phyloP scores from a whole-genome alignment of 805 yeast species.

The Candida boidinii region DNA sequence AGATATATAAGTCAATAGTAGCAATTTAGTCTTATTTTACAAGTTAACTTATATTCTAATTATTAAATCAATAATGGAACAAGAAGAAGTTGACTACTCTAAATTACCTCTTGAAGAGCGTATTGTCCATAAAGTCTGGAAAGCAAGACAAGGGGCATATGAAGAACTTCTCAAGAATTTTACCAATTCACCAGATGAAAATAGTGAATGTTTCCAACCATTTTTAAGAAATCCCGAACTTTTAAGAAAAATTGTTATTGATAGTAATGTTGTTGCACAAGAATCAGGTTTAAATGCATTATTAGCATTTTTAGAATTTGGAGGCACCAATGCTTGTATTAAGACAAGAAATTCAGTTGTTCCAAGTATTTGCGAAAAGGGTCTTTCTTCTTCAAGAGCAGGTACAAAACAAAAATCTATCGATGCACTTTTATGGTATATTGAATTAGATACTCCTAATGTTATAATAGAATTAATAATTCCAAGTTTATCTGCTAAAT shows the following conservation, averaged over 20 bases:
- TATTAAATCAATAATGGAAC: too few species aligned
- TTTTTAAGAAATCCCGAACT: constrained; percentile 45
- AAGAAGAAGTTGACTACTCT: constrained; percentile 54
- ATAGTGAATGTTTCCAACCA: constrained; percentile 45
- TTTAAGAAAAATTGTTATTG: constrained; percentile 54
- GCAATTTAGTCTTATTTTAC: too few species aligned
- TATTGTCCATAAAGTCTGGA: constrained; percentile 71
- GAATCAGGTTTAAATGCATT: constrained; percentile 66
- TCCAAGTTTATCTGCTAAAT: constrained; percentile 51
- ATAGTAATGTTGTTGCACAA: constrained; percentile 85
- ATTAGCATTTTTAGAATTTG: constrained; percentile 44
- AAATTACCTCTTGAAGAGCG: constrained; percentile 59
- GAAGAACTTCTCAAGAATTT: constrained; percentile 52
- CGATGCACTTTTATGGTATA: constrained; percentile 52
- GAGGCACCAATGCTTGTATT: constrained; percentile 35
- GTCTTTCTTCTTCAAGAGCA: constrained; percentile 64
- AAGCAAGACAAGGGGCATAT: constrained; percentile 75
- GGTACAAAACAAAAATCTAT: constrained; percentile 61
- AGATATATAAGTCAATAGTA: too few species aligned
- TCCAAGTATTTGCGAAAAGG: constrained; percentile 67
- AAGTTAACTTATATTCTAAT: too few species aligned
- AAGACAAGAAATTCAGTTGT: constrained; percentile 35
- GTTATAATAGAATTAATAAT: constrained; percentile 58
- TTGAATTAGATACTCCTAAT: constrained; percentile 61
- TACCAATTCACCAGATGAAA: constrained; percentile 41